Percentiles rank a stretch among this genome's conserved stretches.
phyloP scores from a whole-genome alignment of 163 green algal species.

The Scenedesmus sp. region DNA sequence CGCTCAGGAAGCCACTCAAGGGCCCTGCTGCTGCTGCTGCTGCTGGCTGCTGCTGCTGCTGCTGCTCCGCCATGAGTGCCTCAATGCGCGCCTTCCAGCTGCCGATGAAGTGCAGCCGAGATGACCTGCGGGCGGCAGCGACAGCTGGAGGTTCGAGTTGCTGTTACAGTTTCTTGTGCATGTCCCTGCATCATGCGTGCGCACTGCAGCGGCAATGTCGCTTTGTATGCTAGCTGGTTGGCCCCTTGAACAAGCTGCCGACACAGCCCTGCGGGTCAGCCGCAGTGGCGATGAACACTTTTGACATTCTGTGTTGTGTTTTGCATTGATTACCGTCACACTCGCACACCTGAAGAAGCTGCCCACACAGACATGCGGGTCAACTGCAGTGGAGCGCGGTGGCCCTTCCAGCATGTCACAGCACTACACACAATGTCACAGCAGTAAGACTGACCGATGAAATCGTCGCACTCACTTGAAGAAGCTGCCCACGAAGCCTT shows the following conservation, averaged over 20 bases:
- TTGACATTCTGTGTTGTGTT: too few relatives aligned
- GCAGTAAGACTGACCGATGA: background rate
- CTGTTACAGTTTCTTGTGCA: background rate
- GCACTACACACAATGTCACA: background rate
- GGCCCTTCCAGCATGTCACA: too few relatives aligned
- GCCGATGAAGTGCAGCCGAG: slow-evolving; percentile 97
- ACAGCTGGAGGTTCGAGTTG: background rate
- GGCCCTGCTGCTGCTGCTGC: slow-evolving; percentile 27
- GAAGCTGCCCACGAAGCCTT: slow-evolving; percentile 88
- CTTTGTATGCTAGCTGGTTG: too few relatives aligned
- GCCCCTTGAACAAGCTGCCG: too few relatives aligned
- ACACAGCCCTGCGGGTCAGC: too few relatives aligned
- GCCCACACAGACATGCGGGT: background rate
- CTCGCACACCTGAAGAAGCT: background rate
- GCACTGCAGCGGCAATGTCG: background rate
- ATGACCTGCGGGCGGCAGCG: slow-evolving; percentile 58
- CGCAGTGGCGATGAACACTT: too few relatives aligned
- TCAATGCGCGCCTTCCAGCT: slow-evolving; percentile 66
- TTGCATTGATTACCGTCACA: too few relatives aligned
- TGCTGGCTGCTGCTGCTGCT: slow-evolving; percentile 20
- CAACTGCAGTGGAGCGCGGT: background rate
- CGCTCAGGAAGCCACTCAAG: background rate
- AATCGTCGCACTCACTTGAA: slow-evolving; percentile 63
- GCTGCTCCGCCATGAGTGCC: slow-evolving; percentile 59
- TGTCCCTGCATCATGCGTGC: background rate